Conservation (phyloP, 805 yeast genomes). For the Candida suzukii region DNA sequence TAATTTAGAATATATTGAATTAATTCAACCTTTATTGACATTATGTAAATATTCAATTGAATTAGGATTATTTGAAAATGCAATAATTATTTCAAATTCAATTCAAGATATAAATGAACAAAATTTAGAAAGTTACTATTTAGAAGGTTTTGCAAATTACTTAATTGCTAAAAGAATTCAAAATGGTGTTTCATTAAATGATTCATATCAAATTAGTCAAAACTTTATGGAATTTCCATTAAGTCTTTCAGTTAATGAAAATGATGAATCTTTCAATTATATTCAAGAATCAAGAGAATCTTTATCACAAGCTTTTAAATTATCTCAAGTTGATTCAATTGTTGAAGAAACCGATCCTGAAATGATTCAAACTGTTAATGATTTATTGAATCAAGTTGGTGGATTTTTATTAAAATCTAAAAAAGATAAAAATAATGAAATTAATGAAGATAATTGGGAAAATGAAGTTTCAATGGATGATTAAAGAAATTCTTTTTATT, state of each 20-base stretch:
- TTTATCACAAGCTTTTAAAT: conserved; percentile 28
- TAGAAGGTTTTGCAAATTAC: conserved; percentile 72
- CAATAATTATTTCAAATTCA: conserved; percentile 55
- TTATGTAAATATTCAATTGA: conserved; percentile 74
- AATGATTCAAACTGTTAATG: conserved; percentile 44
- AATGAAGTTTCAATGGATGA: conserved; percentile 38
- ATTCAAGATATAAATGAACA: conserved; percentile 79
- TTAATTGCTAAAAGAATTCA: conserved; percentile 36
- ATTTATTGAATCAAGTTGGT: conserved; percentile 49
- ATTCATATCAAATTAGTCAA: conserved; percentile 18
- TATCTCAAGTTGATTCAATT: conserved; percentile 29
- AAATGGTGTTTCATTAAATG: conserved; percentile 9
- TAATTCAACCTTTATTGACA: conserved; percentile 67
- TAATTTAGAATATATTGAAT: conserved; percentile 50
- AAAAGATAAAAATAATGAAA: conserved; percentile 31
- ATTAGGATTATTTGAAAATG: conserved; percentile 61
- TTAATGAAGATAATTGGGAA: conserved; percentile 44
- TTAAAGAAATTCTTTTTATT: conserved; percentile 3
- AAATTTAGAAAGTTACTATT: conserved; percentile 72
- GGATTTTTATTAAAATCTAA: conserved; percentile 40
- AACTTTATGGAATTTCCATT: conserved; percentile 36
- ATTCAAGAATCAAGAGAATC: conserved; percentile 35
- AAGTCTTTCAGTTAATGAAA: conserved; percentile 11
- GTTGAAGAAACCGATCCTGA: conserved; percentile 47
- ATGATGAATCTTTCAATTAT: conserved; percentile 23